phyloP scores from a whole-genome alignment of 768 basidiomycete species.

The Lyophyllum atratum region DNA sequence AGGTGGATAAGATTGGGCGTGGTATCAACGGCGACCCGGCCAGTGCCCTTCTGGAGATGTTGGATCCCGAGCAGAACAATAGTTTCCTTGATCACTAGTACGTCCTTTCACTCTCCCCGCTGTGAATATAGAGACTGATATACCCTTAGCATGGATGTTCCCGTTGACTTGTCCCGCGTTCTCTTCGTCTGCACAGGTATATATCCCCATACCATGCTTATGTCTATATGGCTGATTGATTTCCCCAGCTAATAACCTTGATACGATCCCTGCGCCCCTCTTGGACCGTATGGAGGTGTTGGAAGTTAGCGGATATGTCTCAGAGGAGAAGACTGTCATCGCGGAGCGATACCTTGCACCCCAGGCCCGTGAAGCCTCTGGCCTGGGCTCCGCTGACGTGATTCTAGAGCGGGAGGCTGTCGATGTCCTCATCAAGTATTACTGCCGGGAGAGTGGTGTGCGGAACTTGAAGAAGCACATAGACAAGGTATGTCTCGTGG shows the following conservation, averaged over 20 bases:
- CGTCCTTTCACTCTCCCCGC: constrained; percentile 31
- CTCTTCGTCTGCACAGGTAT: constrained; percentile 89
- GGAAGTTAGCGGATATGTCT: constrained; percentile 93
- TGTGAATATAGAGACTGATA: constrained; percentile 4
- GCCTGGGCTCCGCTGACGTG: constrained; percentile 85
- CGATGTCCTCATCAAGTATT: constrained; percentile 91
- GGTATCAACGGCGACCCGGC: constrained; percentile 93
- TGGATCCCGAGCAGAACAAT: constrained; percentile 94
- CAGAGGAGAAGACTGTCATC: constrained; percentile 89
- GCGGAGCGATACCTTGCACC: constrained; percentile 88
- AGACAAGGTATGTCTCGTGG: constrained; percentile 72
- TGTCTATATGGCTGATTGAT: neutral
- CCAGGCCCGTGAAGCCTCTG: constrained; percentile 90
- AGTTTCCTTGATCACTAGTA: constrained; percentile 95
- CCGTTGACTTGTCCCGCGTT: constrained; percentile 93
- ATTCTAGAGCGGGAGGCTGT: constrained; percentile 74
- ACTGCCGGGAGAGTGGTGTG: constrained; percentile 96
- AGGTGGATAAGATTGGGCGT: constrained; percentile 93
- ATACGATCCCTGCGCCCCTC: constrained; percentile 91
- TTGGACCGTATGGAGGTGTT: constrained; percentile 97
- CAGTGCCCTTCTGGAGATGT: constrained; percentile 89
- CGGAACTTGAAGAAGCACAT: constrained; percentile 98
- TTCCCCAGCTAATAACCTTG: constrained; percentile 74
- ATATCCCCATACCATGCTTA: neutral
- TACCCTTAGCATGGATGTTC: constrained; percentile 82